These are phyloP conservation scores for Yamadazyma songkhlaensis DNA, from an alignment of 1,139 yeast genomes.

Conservation along the genomic window DNA sequence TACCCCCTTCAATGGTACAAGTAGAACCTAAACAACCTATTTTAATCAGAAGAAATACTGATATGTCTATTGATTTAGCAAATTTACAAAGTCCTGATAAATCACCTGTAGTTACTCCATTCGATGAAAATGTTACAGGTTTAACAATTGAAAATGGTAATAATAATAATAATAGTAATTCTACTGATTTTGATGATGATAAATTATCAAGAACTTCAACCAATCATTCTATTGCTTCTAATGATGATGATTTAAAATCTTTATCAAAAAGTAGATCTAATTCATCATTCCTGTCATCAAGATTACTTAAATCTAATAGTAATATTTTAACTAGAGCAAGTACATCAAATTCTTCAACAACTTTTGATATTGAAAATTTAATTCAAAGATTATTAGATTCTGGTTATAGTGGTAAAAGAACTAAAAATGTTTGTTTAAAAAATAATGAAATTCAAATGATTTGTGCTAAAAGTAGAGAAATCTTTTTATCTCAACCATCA, in stretches of 20 bases:
- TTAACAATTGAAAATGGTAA: conserved; percentile 10
- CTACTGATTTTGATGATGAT: conserved; percentile 1
- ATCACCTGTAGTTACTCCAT: conserved; percentile 7
- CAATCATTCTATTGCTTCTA: conserved; percentile 27
- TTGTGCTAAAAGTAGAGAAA: conserved; percentile 84
- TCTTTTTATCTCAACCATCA: conserved; percentile 85
- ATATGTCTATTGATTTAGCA: conserved; percentile 17
- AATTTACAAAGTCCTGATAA: conserved; percentile 7
- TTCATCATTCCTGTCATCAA: conserved; percentile 15
- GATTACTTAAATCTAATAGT: conserved; percentile 13
- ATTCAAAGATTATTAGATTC: conserved; percentile 91
- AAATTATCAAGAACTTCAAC: conserved; percentile 32
- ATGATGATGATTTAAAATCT: conserved; percentile 7
- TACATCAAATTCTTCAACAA: conserved; percentile 25
- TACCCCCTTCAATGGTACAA: conserved; percentile 70
- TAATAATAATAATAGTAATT: neutral
- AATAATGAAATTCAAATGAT: conserved; percentile 82
- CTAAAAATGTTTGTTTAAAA: conserved; percentile 84
- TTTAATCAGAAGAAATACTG: conserved; percentile 43
- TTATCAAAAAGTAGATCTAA: conserved; percentile 14
- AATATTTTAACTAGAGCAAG: conserved; percentile 11
- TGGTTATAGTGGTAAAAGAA: conserved; percentile 91
- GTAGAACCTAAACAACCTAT: conserved; percentile 71
- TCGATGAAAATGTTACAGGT: conserved; percentile 8
- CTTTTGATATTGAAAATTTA: conserved; percentile 76